phyloP scores from a whole-genome alignment of 768 basidiomycete genomes.

The Fistulinella prunicolor region DNA sequence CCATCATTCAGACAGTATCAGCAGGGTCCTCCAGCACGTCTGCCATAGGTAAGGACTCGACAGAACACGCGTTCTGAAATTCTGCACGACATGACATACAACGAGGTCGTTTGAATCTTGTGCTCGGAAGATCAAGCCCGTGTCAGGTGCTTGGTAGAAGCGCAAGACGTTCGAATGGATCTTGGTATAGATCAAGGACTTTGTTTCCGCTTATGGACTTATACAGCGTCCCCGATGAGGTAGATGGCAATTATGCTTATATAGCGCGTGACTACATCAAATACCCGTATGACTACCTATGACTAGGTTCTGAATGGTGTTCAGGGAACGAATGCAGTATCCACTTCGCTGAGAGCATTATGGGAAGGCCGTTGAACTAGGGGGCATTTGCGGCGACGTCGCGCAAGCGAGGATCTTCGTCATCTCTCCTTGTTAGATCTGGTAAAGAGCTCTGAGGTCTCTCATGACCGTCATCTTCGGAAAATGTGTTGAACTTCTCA shows the following conservation, averaged over 20 bases:
- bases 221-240: background rate
- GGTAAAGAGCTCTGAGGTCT: too few relatives aligned
- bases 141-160: constrained; percentile 4
- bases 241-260: background rate
- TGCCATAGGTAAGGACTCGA: constrained; percentile 81
- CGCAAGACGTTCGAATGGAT: constrained; percentile 9
- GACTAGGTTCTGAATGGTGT: background rate
- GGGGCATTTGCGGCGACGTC: constrained; percentile 1
- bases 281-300: background rate
- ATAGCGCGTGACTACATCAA: background rate
- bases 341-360: constrained; percentile 9
- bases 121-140: constrained; percentile 3
- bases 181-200: constrained; percentile 11
- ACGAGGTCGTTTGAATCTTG: background rate
- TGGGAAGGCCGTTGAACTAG: constrained; percentile 3
- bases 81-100: background rate
- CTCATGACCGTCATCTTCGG: constrained; percentile 5
- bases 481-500: background rate
- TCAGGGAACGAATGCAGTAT: background rate
- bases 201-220: background rate
- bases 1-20: constrained; percentile 78
- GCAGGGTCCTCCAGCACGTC: constrained; percentile 89
- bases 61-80: constrained; percentile 75
- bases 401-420: background rate
- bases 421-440: background rate